Evolutionary conservation across 305 asterid species (phyloP).

Genomic region (Fraxinus sp.): DNA sequence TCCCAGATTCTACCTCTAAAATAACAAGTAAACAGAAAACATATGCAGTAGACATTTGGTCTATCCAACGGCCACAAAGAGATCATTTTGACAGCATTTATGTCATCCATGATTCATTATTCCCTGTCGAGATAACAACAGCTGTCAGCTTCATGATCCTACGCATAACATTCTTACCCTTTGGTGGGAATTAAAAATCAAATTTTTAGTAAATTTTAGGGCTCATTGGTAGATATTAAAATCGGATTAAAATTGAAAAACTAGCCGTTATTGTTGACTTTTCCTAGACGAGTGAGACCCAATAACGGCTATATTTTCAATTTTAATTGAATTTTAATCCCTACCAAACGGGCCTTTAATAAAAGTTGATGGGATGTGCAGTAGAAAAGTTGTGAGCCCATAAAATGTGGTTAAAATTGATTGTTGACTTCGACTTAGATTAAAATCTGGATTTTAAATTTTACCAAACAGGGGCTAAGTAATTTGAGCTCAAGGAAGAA

Average conservation of each 20-base stretch:
- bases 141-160: constrained; percentile 13
- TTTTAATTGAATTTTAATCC: no score
- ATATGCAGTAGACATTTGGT: constrained; percentile 22
- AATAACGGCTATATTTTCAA: no score
- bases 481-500: constrained; percentile 16
- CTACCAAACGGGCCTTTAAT: neutral
- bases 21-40: constrained; percentile 36
- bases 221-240: no score
- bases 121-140: constrained; percentile 34
- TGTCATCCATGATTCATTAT: constrained; percentile 32
- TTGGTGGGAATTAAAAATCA: neutral
- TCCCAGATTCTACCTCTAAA: constrained; percentile 34
- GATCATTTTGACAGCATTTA: constrained; percentile 1
- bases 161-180: neutral
- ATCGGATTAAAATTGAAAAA: no score
- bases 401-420: neutral
- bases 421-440: neutral
- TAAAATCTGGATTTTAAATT: neutral
- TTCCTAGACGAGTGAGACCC: no score
- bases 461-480: neutral
- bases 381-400: neutral
- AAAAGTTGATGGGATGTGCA: neutral
- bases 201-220: no score
- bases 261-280: no score
- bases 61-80: constrained; percentile 22